phyloP scores from a whole-genome alignment of 805 yeast genomes.

The Saturnispora mendoncae region DNA sequence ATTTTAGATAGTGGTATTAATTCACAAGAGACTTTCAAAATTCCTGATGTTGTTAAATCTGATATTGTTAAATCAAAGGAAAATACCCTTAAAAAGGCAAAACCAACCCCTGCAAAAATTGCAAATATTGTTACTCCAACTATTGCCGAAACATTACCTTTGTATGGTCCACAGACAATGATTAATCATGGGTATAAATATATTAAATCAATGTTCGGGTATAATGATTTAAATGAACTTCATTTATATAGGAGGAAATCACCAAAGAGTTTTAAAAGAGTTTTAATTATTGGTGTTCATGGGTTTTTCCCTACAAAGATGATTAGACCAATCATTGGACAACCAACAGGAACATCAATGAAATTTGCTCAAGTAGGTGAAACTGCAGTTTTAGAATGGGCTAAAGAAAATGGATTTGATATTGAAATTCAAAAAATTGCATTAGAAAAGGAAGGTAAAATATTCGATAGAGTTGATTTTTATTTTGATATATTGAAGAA shows the following conservation, averaged over 20 bases:
- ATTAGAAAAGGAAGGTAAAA: slow-evolving; percentile 86
- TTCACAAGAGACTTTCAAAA: neutral
- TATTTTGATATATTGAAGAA: slow-evolving; percentile 63
- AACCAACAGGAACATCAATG: slow-evolving; percentile 92
- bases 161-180: slow-evolving; percentile 12
- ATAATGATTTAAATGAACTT: slow-evolving; percentile 8
- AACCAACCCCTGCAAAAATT: neutral
- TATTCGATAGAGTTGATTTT: slow-evolving; percentile 75
- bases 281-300: slow-evolving; percentile 85
- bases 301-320: slow-evolving; percentile 90
- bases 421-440: slow-evolving; percentile 81
- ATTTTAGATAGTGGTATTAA: neutral
- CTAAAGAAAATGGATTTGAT: slow-evolving; percentile 34
- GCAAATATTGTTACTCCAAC: slow-evolving; percentile 25
- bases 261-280: slow-evolving; percentile 37
- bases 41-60: slow-evolving; percentile 11
- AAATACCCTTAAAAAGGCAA: neutral
- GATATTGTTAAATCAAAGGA: slow-evolving; percentile 4
- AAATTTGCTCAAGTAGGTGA: slow-evolving; percentile 91
- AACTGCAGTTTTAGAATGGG: slow-evolving; percentile 62
- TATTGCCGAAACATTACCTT: slow-evolving; percentile 23
- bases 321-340: slow-evolving; percentile 81
- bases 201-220: slow-evolving; percentile 16
- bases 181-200: slow-evolving; percentile 14
- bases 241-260: slow-evolving; percentile 18